Base-by-base conservation (phyloP, 2,329 filamentous ascomycete species). In the Xylariaceae sp. region DNA sequence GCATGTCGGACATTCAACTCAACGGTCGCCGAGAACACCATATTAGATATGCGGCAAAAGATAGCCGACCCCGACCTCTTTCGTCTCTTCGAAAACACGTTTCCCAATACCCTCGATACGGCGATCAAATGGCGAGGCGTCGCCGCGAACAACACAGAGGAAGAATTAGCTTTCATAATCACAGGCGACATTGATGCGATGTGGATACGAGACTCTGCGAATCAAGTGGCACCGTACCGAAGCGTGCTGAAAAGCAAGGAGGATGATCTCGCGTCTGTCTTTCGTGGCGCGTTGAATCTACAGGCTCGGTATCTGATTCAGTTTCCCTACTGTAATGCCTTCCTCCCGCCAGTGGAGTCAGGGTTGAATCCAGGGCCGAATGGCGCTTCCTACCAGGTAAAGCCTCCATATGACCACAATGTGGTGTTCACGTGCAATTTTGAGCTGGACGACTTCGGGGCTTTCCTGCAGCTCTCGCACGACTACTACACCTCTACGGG, bases 351-450 rank as follows among this genome's bases (percentile, higher is more conserved):
- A 0, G 79, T 83, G 2, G 88, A 90, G 47, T 90, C 88, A 47
- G 82, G 83, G 3, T 77, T 93, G 33, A 63, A 70, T 2, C 79
- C 86, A 2, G 74, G 77, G 0, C 64, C 71, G 12, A 87, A 87
- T 62, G 74, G 78, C 2, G 82, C 81, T 1, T 79, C 80, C 2
- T 85, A 87, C 67, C 56, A 74, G 71, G 66, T 69, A 72, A 81
- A 50, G 78, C 87, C 88, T 2, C 72, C 77, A 0, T 90, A 90
- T 60, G 84, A 90, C 62, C 77, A 79, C 1, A 76, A 76, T 2
- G 78, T 85, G 36, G 91, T 96, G 0, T 97, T 94, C 66, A 93
- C 97, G 70, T 97, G 93, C 80, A 97, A 97, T 71, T 97, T 94
- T 70, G 93, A 97, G 72, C 83, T 97, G 42, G 92, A 97, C 73